These are phyloP conservation scores for Hemisphaericaspora xylanilytica DNA, from an alignment of 1,139 yeast genomes.

Conservation along the genomic window DNA sequence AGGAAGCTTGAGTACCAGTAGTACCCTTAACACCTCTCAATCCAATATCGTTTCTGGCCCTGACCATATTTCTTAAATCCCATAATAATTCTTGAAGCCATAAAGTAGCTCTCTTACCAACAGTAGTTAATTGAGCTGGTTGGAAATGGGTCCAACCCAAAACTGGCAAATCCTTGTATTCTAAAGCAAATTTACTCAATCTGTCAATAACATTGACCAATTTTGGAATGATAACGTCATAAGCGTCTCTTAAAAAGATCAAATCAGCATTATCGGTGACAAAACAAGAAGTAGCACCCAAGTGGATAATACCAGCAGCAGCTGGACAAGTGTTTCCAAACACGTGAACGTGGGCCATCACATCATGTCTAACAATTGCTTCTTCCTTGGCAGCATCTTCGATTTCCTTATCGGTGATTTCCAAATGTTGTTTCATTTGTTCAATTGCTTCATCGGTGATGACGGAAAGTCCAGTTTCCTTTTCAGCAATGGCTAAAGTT, in stretches of 20 bases:
- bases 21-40: constrained; percentile 99
- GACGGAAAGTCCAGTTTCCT: constrained; percentile 80
- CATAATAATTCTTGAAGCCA: constrained; percentile 98
- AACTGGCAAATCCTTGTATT: constrained; percentile 93
- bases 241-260: constrained; percentile 93
- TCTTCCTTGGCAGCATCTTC: constrained; percentile 88
- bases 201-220: constrained; percentile 93
- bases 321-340: constrained; percentile 91
- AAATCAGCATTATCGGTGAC: constrained; percentile 98
- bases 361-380: constrained; percentile 98
- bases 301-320: constrained; percentile 96
- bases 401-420: constrained; percentile 89
- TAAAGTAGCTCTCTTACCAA: constrained; percentile 95
- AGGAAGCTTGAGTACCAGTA: constrained; percentile 98
- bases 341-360: constrained; percentile 98
- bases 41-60: constrained; percentile 96
- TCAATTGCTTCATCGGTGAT: constrained; percentile 88
- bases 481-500: constrained; percentile 92
- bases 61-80: constrained; percentile 93
- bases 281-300: constrained; percentile 97
- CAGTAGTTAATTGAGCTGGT: constrained; percentile 98
- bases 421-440: constrained; percentile 75
- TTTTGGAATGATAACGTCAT: constrained; percentile 89
- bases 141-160: constrained; percentile 99
- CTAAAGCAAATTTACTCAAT: constrained; percentile 80